Percentiles rank a stretch among this genome's conserved stretches.
phyloP scores from a whole-genome alignment of 768 basidiomycete species.

The Rhodocollybia butyracea region DNA sequence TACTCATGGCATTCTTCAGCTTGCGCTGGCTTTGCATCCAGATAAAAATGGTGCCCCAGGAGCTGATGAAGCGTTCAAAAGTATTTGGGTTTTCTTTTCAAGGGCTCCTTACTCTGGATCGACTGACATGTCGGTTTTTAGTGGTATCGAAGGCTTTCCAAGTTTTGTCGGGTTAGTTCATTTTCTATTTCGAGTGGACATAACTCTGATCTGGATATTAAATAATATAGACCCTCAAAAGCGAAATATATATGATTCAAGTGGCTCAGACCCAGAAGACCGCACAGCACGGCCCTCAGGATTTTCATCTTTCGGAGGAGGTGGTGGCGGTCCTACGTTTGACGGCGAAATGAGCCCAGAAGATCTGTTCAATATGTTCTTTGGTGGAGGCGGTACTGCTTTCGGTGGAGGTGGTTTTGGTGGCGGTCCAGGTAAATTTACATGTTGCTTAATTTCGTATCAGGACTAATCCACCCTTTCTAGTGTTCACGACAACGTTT shows the following conservation, averaged over 20 bases:
- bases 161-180: constrained; percentile 68
- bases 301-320: constrained; percentile 53
- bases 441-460: not conserved
- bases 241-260: constrained; percentile 79
- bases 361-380: constrained; percentile 98
- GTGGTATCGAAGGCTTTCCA: constrained; percentile 99
- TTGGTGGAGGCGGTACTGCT: constrained; percentile 65
- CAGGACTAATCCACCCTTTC: constrained; percentile 11
- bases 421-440: constrained; percentile 48
- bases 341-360: constrained; percentile 91
- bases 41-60: constrained; percentile 98
- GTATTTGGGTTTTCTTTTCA: constrained; percentile 43
- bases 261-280: constrained; percentile 87
- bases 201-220: not conserved
- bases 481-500: constrained; percentile 77
- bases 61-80: constrained; percentile 97
- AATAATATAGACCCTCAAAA: constrained; percentile 71
- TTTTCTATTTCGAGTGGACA: not conserved
- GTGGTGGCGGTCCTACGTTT: constrained; percentile 48
- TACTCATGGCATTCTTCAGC: constrained; percentile 35
- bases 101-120: constrained; percentile 1
- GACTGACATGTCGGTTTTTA: constrained; percentile 27
- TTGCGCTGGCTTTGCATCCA: constrained; percentile 86
- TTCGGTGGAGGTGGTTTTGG: constrained; percentile 57
- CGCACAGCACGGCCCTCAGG: constrained; percentile 54